A percentile compares a stretch with the other conserved stretches of the same genome.
Conservation (phyloP, 768 basidiomycete species). For the Sarcomyxa edulis region DNA sequence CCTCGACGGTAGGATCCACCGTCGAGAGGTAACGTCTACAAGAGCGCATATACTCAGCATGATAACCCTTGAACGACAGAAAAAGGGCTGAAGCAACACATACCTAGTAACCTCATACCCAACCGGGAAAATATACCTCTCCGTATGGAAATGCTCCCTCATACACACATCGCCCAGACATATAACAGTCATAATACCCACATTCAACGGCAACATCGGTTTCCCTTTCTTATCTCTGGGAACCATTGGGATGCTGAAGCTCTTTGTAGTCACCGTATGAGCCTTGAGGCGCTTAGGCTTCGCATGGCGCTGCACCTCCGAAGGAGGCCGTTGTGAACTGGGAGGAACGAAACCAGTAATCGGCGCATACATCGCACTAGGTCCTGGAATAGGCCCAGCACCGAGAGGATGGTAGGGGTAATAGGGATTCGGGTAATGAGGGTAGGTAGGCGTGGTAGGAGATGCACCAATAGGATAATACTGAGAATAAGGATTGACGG, state of each 20-base stretch:
- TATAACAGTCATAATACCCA: conserved; percentile 84
- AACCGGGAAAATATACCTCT: conserved; percentile 85
- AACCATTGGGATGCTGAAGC: conserved; percentile 72
- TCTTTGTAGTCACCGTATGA: conserved; percentile 75
- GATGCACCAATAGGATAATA: no score
- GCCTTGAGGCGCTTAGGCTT: conserved; percentile 79
- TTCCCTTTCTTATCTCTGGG: conserved; percentile 67
- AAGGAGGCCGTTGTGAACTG: conserved; percentile 15
- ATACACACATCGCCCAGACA: conserved; percentile 71
- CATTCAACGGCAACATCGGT: conserved; percentile 73
- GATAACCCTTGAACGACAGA: neutral
- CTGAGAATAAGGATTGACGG: conserved; percentile 36
- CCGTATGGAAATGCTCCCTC: conserved; percentile 83
- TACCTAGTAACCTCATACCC: conserved; percentile 81
- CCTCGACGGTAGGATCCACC: conserved; percentile 56
- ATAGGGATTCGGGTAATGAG: conserved; percentile 39
- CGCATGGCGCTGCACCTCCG: conserved; percentile 38
- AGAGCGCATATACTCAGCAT: neutral
- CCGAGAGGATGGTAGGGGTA: no score
- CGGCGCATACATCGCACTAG: conserved; percentile 30
- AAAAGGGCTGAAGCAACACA: no score
- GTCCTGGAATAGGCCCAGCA: conserved; percentile 30
- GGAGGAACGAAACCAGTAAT: conserved; percentile 22
- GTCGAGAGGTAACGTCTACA: conserved; percentile 76
- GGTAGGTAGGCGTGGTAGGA: conserved; percentile 26